Evolutionary conservation across 139 green algal species (phyloP).

Genomic region (Chlorella sp.): DNA sequence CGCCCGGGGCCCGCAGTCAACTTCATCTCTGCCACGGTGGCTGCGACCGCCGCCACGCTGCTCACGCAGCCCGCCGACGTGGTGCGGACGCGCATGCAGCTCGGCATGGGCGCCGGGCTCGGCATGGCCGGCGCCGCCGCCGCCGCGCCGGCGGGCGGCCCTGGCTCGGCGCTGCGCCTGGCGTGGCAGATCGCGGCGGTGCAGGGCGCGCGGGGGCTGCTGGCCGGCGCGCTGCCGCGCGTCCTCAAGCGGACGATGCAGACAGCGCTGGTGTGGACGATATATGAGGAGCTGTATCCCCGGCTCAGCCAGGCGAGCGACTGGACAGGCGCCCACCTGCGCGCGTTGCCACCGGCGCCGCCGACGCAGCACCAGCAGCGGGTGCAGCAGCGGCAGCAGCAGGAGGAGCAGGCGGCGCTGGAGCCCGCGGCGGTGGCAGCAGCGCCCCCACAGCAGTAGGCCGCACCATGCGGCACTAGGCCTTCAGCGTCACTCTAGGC

Average conservation of each 20-base stretch:
- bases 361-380: no score
- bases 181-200: slow-evolving; percentile 14
- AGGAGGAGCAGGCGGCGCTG: no score
- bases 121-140: background rate
- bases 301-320: background rate
- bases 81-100: slow-evolving; percentile 82
- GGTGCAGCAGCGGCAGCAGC: no score
- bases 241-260: slow-evolving; percentile 84
- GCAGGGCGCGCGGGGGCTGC: slow-evolving; percentile 25
- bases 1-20: slow-evolving; percentile 54
- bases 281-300: slow-evolving; percentile 27
- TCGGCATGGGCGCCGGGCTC: slow-evolving; percentile 36
- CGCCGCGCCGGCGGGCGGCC: no score
- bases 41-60: slow-evolving; percentile 78
- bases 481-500: no score
- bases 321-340: background rate
- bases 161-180: slow-evolving; percentile 4
- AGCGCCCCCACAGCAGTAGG: no score
- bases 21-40: slow-evolving; percentile 67
- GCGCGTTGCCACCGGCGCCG: no score
- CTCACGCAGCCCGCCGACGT: slow-evolving; percentile 88
- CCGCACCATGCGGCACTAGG: no score
- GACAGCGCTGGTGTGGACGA: slow-evolving; percentile 87
- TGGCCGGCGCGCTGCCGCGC: slow-evolving; percentile 61
- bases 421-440: no score